phyloP scores from a whole-genome alignment of 768 basidiomycete genomes.

The Lactarius akahatsu region DNA sequence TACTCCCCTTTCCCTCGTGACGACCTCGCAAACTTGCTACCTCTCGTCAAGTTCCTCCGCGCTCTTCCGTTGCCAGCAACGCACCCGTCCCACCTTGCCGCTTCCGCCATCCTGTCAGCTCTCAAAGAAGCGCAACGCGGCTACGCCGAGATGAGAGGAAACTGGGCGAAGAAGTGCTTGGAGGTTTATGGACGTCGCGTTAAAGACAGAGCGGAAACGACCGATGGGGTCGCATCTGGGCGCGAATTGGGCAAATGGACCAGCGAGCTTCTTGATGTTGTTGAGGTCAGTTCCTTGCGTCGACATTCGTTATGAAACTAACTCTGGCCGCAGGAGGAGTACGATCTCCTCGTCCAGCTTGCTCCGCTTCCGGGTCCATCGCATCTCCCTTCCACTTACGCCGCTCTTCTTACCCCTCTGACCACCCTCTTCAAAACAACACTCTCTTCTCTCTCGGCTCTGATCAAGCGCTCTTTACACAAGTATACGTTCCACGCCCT shows the following conservation, averaged over 20 bases:
- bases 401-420: conserved; percentile 62
- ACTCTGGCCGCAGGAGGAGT: conserved; percentile 54
- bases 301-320: not conserved
- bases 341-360: conserved; percentile 60
- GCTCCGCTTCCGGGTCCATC: conserved; percentile 55
- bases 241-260: conserved; percentile 74
- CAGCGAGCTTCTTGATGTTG: conserved; percentile 58
- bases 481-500: conserved; percentile 80
- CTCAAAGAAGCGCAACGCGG: conserved; percentile 77
- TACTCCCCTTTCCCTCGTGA: conserved; percentile 55
- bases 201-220: conserved; percentile 66
- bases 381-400: conserved; percentile 57
- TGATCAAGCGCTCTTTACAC: conserved; percentile 76
- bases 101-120: conserved; percentile 58
- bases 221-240: conserved; percentile 64
- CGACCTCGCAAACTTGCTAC: conserved; percentile 53
- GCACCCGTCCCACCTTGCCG: conserved; percentile 80
- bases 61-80: conserved; percentile 73
- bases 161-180: conserved; percentile 72
- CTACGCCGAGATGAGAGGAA: conserved; percentile 84
- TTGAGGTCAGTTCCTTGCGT: conserved; percentile 50
- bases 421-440: conserved; percentile 64
- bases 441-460: conserved; percentile 56
- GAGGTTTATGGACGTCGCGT: conserved; percentile 69
- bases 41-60: conserved; percentile 68